These are phyloP conservation scores for Calocybe indica DNA, from an alignment of 768 basidiomycete genomes.

Conservation along the genomic window DNA sequence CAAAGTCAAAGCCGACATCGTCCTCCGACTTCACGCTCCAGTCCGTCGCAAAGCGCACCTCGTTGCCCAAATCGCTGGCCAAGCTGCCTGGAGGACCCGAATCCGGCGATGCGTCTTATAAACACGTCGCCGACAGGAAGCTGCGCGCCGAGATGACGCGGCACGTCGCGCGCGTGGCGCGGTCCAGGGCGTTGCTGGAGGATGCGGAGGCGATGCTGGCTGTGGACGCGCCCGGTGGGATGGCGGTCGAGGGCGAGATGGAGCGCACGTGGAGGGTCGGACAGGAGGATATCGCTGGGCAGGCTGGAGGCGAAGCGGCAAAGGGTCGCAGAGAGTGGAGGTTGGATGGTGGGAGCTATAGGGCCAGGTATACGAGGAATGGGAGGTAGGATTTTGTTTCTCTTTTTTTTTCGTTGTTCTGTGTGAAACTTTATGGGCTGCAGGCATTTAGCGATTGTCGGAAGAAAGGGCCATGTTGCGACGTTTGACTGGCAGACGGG, in stretches of 20 bases:
- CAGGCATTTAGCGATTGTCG: slow-evolving; percentile 85
- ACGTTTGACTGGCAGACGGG: slow-evolving; percentile 94
- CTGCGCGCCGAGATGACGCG: slow-evolving; percentile 64
- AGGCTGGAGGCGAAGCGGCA: slow-evolving; percentile 70
- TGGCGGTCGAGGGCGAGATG: slow-evolving; percentile 73
- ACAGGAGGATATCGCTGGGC: slow-evolving; percentile 69
- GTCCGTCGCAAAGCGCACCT: slow-evolving; percentile 53
- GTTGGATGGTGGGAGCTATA: slow-evolving; percentile 83
- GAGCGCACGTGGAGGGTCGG: slow-evolving; percentile 87
- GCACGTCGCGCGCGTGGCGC: slow-evolving; percentile 55
- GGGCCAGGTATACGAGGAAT: slow-evolving; percentile 82
- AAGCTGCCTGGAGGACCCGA: slow-evolving; percentile 40
- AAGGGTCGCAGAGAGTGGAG: slow-evolving; percentile 72
- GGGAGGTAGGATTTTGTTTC: slow-evolving; percentile 58
- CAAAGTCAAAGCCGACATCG: slow-evolving; percentile 19
- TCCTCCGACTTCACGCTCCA: slow-evolving; percentile 45
- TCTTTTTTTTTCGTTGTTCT: neutral
- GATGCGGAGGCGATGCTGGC: slow-evolving; percentile 66
- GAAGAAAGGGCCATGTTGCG: slow-evolving; percentile 78
- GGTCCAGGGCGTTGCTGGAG: slow-evolving; percentile 53
- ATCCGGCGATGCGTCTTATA: slow-evolving; percentile 26
- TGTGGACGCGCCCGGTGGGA: slow-evolving; percentile 61
- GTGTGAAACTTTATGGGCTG: neutral
- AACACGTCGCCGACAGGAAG: slow-evolving; percentile 69
- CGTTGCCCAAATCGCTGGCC: slow-evolving; percentile 63